Base-by-base conservation (phyloP, 495 filamentous ascomycete species). In the Neurospora cerealis region DNA sequence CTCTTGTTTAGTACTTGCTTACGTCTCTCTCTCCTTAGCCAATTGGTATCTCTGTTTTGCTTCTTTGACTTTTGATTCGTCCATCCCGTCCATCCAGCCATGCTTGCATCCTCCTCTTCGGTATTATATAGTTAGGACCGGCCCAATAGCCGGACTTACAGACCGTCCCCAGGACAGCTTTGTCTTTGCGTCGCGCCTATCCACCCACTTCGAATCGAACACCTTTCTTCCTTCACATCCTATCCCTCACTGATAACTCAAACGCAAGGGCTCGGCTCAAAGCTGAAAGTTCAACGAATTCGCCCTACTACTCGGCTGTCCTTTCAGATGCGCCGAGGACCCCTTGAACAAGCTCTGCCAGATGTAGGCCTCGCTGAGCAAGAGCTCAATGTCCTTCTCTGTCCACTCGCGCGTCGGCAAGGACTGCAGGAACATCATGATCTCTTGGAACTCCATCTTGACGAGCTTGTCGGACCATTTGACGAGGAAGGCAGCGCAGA, bases 341-440 rank as follows among this genome's bases (percentile, higher is more conserved):
- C 94, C 93, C 76, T 93, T 91, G 80, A 97, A 97, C 28, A 98
- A 85, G 74, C 91, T 95, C 83, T 97, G 93, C 94, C 94, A 98
- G 75, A 98, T 97, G 78, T 93, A 98, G 6, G 94, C 94, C 83
- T 99, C 96, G 80, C 94, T 97, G 69, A 99, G 86, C 71, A 99
- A 85, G 39, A 99, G 89, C 81, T 98, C 96, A 75, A 99, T 95
- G 75, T 99, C 96, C 83, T 98, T 97, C 81, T 97, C 96, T 15
- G 94, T 97, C 96, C 96, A 99, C 37, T 91, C 88, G 73, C 91
- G 90, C n/a, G 96, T 99, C 9, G 96, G 96, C 74, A 98, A 83
- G 41, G 95, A 92, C 84, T 99, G 96, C 37, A 99, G 85, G 78
- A 98, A 99, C 95, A 98, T 98, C 96, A 99, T 98, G 72, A 97